Conservation (phyloP, 805 yeast species). For the Ogataea methanolica region DNA sequence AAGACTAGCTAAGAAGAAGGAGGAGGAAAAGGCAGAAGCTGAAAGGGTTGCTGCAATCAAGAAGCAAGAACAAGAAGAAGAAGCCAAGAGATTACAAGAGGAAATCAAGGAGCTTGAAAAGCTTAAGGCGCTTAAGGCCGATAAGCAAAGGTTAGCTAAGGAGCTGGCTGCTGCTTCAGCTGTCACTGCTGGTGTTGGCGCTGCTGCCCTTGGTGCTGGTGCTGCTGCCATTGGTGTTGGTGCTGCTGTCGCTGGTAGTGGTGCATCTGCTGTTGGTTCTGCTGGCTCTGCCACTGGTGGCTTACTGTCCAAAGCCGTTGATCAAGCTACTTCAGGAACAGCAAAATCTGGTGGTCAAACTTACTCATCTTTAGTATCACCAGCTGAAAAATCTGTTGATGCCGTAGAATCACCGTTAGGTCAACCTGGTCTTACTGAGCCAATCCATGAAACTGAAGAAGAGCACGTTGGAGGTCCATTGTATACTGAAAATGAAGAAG, state of each 20-base stretch:
- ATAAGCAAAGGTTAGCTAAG: conserved; percentile 34
- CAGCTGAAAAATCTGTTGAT: conserved; percentile 5
- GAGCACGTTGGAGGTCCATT: neutral
- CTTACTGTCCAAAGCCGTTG: conserved; percentile 11
- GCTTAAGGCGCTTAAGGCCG: conserved; percentile 35
- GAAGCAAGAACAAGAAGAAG: conserved; percentile 31
- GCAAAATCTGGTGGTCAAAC: too few relatives aligned
- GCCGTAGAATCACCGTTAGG: conserved; percentile 4
- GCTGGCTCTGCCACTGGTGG: conserved; percentile 23
- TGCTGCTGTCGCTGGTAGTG: conserved; percentile 12
- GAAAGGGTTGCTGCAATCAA: conserved; percentile 20
- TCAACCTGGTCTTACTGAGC: conserved; percentile 24
- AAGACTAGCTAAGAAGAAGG: conserved; percentile 20
- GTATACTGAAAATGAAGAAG: conserved; percentile 8
- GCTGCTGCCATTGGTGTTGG: conserved; percentile 21
- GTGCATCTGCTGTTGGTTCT: conserved; percentile 22
- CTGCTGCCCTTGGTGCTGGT: conserved; percentile 18
- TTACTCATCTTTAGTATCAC: too few relatives aligned
- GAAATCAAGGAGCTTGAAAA: conserved; percentile 39
- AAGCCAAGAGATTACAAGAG: conserved; percentile 33
- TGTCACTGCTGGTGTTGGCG: conserved; percentile 14
- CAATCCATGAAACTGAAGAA: conserved; percentile 29
- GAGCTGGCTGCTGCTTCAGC: conserved; percentile 20
- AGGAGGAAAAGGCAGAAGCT: conserved; percentile 27
- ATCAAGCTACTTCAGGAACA: neutral